phyloP scores from a whole-genome alignment of 78 protist genomes.

The Dictyostelium intermedium region DNA sequence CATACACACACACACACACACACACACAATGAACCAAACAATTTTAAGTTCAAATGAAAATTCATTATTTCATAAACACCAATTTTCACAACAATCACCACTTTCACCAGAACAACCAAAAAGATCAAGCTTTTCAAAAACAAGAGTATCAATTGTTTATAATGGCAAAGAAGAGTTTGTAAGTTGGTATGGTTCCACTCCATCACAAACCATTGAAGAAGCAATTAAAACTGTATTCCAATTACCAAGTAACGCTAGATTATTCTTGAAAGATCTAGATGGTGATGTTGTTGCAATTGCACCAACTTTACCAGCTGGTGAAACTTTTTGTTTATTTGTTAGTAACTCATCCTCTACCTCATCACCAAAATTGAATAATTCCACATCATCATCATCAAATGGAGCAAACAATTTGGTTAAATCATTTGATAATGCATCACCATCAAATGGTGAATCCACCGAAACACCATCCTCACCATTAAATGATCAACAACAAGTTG shows the following conservation, averaged over 20 bases:
- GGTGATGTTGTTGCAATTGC: slow-evolving; percentile 72
- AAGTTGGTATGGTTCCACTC: slow-evolving; percentile 52
- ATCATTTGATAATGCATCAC: background rate
- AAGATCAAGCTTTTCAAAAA: slow-evolving; percentile 13
- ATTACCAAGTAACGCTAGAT: background rate
- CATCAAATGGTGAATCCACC: background rate
- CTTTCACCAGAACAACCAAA: background rate
- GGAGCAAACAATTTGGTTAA: background rate
- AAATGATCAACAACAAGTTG: slow-evolving; percentile 1
- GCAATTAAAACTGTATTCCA: slow-evolving; percentile 59
- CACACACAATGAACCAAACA: background rate
- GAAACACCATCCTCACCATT: background rate
- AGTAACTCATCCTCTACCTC: background rate
- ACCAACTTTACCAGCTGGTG: slow-evolving; percentile 58
- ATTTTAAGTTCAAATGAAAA: background rate
- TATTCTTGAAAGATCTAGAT: slow-evolving; percentile 47
- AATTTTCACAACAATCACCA: background rate
- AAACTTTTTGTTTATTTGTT: slow-evolving; percentile 21
- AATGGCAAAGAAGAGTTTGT: slow-evolving; percentile 25
- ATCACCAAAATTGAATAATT: background rate
- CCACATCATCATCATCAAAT: background rate
- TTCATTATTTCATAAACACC: background rate
- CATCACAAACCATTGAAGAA: slow-evolving; percentile 64
- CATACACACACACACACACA: background rate
- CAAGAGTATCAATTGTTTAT: slow-evolving; percentile 23